Percentiles rank a stretch among this genome's conserved stretches.
These are phyloP conservation scores for Malus hybrid DNA, from an alignment of 331 rosid species.

Conservation along the genomic window DNA sequence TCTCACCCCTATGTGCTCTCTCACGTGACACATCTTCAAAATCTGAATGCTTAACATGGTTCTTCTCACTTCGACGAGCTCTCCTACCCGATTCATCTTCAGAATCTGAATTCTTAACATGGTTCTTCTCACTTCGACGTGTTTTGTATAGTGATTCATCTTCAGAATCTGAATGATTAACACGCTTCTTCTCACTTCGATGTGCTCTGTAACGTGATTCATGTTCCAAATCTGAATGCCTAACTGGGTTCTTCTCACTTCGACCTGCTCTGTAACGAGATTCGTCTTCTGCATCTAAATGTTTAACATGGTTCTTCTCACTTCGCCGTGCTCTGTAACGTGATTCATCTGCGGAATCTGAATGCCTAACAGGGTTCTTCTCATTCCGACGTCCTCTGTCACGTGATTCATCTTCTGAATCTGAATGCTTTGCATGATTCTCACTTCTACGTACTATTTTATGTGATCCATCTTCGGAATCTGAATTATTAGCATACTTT, in stretches of 20 bases:
- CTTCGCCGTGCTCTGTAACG: slow-evolving; percentile 23
- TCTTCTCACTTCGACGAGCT: slow-evolving; percentile 2
- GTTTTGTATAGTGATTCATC: slow-evolving; percentile 19
- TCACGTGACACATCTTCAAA: slow-evolving; percentile 21
- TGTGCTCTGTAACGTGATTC: neutral
- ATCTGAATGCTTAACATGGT: slow-evolving; percentile 19
- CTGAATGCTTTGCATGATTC: slow-evolving; percentile 13
- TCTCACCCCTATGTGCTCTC: slow-evolving; percentile 24
- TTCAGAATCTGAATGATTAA: slow-evolving; percentile 32
- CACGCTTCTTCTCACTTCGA: slow-evolving; percentile 3
- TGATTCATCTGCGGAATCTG: slow-evolving; percentile 17
- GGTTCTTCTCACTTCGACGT: slow-evolving; percentile 19
- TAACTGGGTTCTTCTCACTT: slow-evolving; percentile 18
- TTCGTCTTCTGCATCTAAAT: slow-evolving; percentile 12
- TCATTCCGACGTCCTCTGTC: slow-evolving; percentile 19
- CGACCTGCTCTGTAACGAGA: slow-evolving; percentile 10
- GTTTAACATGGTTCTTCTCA: slow-evolving; percentile 15
- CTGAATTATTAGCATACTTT: slow-evolving; percentile 26
- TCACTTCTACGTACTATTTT: slow-evolving; percentile 23
- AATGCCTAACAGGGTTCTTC: slow-evolving; percentile 9
- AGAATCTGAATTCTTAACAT: slow-evolving; percentile 13
- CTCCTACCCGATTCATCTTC: neutral
- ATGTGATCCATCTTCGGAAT: slow-evolving; percentile 9
- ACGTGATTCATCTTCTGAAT: slow-evolving; percentile 11
- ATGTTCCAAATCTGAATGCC: slow-evolving; percentile 21